Conservation (phyloP, 2,329 filamentous ascomycete genomes). For the Pezicula carpinea region DNA sequence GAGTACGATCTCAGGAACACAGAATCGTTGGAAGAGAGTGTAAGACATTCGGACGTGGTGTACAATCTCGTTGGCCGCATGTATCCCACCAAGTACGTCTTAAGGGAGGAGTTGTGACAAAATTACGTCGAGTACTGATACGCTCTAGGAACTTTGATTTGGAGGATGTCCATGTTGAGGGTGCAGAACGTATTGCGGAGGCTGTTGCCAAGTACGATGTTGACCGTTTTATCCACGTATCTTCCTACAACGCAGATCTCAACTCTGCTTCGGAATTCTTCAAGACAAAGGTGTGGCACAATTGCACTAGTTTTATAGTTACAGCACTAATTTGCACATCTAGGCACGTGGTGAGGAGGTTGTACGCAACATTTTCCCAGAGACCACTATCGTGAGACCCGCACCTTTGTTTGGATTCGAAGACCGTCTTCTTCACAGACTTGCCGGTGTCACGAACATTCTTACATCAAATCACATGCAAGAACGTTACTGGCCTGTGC, state of each 20-base stretch:
- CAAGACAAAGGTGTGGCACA: constrained; percentile 67
- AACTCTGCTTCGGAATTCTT: constrained; percentile 86
- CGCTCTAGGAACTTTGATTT: constrained; percentile 80
- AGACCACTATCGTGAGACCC: constrained; percentile 93
- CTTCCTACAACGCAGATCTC: constrained; percentile 82
- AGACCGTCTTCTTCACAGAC: constrained; percentile 81
- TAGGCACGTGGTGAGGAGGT: constrained; percentile 74
- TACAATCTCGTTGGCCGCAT: constrained; percentile 94
- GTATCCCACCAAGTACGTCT: constrained; percentile 87
- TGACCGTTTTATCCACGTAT: constrained; percentile 94
- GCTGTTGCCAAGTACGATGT: constrained; percentile 97
- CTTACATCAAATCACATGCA: constrained; percentile 92
- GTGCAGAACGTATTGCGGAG: constrained; percentile 85
- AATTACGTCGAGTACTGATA: constrained; percentile 26
- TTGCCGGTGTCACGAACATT: constrained; percentile 75
- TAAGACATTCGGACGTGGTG: constrained; percentile 94
- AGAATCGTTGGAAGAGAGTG: constrained; percentile 90
- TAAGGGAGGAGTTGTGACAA: background rate
- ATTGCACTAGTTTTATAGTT: constrained; percentile 4
- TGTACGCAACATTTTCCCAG: constrained; percentile 84
- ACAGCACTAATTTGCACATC: constrained; percentile 12
- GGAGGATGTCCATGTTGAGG: constrained; percentile 89
- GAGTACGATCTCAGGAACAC: constrained; percentile 96
- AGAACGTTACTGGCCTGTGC: constrained; percentile 86
- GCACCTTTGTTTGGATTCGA: constrained; percentile 94